phyloP scores from a whole-genome alignment of 2,329 filamentous ascomycete genomes.

The Gaeumannomyces tritici region DNA sequence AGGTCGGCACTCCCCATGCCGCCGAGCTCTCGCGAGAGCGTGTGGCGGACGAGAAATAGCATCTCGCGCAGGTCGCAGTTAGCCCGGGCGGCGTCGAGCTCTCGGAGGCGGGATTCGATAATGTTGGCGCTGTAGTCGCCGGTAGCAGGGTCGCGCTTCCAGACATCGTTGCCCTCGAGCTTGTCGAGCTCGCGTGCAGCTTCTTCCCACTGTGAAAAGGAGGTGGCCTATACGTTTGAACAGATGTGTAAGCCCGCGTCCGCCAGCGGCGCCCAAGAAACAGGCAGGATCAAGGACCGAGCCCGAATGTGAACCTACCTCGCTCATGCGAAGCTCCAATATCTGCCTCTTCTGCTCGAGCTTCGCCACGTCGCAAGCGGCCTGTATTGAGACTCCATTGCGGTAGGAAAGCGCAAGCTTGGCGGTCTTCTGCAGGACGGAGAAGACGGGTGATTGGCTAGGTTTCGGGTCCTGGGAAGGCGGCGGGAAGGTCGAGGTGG shows the following conservation, averaged over 20 bases:
- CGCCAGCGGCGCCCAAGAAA: neutral
- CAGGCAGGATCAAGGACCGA: neutral
- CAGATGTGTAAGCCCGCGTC: neutral
- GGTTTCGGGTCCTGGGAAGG: neutral
- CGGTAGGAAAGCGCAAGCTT: neutral
- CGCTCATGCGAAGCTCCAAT: conserved; percentile 9
- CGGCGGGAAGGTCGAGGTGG: neutral
- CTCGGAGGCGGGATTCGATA: conserved; percentile 57
- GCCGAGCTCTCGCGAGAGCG: conserved; percentile 70
- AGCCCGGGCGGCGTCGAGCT: conserved; percentile 65
- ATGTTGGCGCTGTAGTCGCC: conserved; percentile 54
- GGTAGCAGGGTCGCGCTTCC: conserved; percentile 59
- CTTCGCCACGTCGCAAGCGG: neutral
- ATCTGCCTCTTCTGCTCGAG: conserved; percentile 7
- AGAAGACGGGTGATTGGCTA: neutral
- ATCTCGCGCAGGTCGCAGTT: conserved; percentile 66
- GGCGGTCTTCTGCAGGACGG: neutral
- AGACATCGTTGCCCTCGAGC: conserved; percentile 70
- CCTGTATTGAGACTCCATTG: neutral
- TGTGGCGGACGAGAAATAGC: conserved; percentile 72
- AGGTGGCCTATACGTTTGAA: conserved; percentile 44
- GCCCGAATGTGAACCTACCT: conserved; percentile 4
- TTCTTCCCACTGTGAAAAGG: conserved; percentile 61
- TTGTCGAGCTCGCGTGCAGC: conserved; percentile 70
- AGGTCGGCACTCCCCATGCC: conserved; percentile 77